Percentiles rank a stretch among this genome's conserved stretches.
Evolutionary conservation across 441 rosid genomes (phyloP).

Genomic region (Eutrema salsugineum): DNA sequence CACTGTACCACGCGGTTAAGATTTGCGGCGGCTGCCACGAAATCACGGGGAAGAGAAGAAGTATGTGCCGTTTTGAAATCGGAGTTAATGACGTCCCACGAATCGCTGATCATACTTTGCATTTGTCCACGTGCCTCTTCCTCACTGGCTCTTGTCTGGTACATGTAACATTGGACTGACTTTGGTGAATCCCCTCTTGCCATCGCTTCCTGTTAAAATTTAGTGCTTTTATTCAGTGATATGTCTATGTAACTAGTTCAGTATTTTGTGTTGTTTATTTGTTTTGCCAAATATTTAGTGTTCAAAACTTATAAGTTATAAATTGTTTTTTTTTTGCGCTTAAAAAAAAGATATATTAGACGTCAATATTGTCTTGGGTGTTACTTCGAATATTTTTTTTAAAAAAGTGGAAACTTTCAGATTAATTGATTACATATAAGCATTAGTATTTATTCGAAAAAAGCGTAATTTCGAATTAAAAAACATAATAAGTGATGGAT

Average conservation of each 20-base stretch:
- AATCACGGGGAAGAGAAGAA: conserved; percentile 9
- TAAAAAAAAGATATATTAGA: too few relatives aligned
- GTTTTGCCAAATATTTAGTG: too few relatives aligned
- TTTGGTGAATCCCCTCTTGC: conserved; percentile 40
- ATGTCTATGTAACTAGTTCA: not conserved
- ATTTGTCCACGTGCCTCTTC: conserved; percentile 25
- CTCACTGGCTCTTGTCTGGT: conserved; percentile 27
- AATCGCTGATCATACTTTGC: conserved; percentile 4
- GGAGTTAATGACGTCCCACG: conserved; percentile 35
- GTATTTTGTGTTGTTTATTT: not conserved
- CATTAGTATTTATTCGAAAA: too few relatives aligned
- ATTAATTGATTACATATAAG: too few relatives aligned
- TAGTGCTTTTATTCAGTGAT: not conserved
- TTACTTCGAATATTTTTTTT: too few relatives aligned
- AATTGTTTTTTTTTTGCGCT: too few relatives aligned
- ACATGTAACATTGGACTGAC: conserved; percentile 35
- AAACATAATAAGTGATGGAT: too few relatives aligned
- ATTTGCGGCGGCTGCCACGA: conserved; percentile 8
- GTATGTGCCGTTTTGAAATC: not conserved
- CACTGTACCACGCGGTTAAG: conserved; percentile 16
- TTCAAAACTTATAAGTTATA: too few relatives aligned
- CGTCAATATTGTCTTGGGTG: too few relatives aligned
- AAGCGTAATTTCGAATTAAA: too few relatives aligned
- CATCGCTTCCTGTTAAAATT: conserved; percentile 20
- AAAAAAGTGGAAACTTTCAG: too few relatives aligned